These are phyloP conservation scores for Pseudogymnoascus sp. DNA, from an alignment of 2,329 filamentous ascomycete species.

Conservation along the genomic window DNA sequence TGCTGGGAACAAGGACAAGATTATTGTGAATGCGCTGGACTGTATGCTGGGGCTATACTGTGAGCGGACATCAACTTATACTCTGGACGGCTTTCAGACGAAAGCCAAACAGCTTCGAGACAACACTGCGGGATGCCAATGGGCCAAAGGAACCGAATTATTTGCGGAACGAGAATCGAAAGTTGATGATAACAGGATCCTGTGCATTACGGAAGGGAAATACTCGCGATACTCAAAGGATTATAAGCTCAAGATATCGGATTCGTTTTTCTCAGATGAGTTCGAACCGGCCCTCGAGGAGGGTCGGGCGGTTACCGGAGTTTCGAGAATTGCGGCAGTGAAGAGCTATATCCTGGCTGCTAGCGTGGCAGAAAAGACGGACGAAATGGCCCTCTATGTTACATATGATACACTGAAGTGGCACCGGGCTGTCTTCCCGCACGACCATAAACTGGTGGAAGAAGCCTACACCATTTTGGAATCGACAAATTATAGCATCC, in stretches of 20 bases:
- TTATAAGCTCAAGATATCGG: constrained; percentile 72
- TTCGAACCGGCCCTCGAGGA: constrained; percentile 73
- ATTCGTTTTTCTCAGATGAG: constrained; percentile 70
- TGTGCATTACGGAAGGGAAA: constrained; percentile 73
- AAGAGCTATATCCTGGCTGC: constrained; percentile 85
- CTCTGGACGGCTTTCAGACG: constrained; percentile 74
- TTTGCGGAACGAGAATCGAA: constrained; percentile 66
- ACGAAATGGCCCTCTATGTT: constrained; percentile 88
- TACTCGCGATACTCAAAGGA: constrained; percentile 66
- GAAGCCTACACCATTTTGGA: constrained; percentile 91
- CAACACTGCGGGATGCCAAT: constrained; percentile 71
- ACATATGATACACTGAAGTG: constrained; percentile 77
- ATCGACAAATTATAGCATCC: constrained; percentile 95
- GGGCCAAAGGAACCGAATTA: constrained; percentile 70
- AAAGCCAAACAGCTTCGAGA: constrained; percentile 57
- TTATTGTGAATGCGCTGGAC: constrained; percentile 74
- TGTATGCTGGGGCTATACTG: constrained; percentile 57
- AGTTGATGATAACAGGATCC: constrained; percentile 61
- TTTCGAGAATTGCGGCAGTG: constrained; percentile 74
- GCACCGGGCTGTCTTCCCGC: constrained; percentile 86
- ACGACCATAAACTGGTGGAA: constrained; percentile 71
- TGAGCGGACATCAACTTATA: constrained; percentile 62
- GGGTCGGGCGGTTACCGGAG: constrained; percentile 67
- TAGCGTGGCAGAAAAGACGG: constrained; percentile 68
- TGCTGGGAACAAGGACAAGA: constrained; percentile 72